These are phyloP conservation scores for Umbilicus rupestris DNA, from an alignment of 164 flowering plant genomes.

Conservation along the genomic window DNA sequence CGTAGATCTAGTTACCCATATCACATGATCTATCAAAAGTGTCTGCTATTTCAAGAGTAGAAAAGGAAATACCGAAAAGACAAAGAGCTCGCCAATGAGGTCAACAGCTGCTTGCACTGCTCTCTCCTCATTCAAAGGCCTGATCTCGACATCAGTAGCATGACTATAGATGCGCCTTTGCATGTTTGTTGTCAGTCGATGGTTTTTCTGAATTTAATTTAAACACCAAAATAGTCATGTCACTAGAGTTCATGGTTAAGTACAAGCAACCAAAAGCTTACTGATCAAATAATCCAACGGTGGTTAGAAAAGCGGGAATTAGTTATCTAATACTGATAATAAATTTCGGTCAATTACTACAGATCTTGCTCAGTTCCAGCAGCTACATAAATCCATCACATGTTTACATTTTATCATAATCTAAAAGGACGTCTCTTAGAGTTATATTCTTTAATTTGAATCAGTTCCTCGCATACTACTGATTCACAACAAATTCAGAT, in stretches of 20 bases:
- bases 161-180: constrained; percentile 82
- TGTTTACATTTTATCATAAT: no score
- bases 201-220: constrained; percentile 44
- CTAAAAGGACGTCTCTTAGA: no score
- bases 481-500: no score
- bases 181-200: constrained; percentile 54
- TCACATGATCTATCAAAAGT: background rate
- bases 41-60: background rate
- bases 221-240: background rate
- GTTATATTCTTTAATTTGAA: no score
- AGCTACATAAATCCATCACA: no score
- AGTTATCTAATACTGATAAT: no score
- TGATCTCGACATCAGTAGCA: constrained; percentile 80
- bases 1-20: background rate
- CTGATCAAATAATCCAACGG: no score
- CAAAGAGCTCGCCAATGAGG: constrained; percentile 77
- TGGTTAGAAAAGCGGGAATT: no score
- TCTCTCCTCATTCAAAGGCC: constrained; percentile 83
- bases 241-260: background rate
- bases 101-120: constrained; percentile 95
- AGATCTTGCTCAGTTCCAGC: no score
- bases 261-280: background rate
- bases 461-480: no score
- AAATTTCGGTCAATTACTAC: no score
- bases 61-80: constrained; percentile 51